phyloP scores from a whole-genome alignment of 345 rosid species.

The sweet orange (Citrus sinensis) region DNA sequence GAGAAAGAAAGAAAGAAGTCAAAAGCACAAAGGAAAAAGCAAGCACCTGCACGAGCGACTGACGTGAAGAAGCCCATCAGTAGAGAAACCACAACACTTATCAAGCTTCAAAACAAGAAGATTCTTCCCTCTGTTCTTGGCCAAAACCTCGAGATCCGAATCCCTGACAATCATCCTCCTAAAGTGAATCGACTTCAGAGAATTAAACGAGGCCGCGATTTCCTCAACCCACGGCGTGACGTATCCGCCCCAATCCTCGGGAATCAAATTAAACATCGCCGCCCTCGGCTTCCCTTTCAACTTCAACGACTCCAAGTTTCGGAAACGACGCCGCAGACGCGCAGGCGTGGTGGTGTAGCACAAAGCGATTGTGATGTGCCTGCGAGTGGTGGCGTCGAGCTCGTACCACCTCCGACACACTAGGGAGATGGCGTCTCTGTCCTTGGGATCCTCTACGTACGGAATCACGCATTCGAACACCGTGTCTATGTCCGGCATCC shows the following conservation, averaged over 20 bases:
- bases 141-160: conserved; percentile 67
- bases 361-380: conserved; percentile 77
- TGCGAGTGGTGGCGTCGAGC: conserved; percentile 70
- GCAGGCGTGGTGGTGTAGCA: conserved; percentile 79
- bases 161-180: conserved; percentile 82
- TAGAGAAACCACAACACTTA: conserved; percentile 84
- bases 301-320: conserved; percentile 67
- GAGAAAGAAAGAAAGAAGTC: background rate
- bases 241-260: conserved; percentile 93
- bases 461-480: conserved; percentile 65
- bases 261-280: conserved; percentile 91
- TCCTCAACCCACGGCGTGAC: conserved; percentile 73
- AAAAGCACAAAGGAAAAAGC: background rate
- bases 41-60: conserved; percentile 69
- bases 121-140: conserved; percentile 38
- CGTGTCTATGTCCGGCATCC: conserved; percentile 54
- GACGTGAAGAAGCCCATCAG: conserved; percentile 74
- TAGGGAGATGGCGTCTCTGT: conserved; percentile 72
- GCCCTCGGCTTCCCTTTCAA: conserved; percentile 91
- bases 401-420: conserved; percentile 78
- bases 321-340: conserved; percentile 56
- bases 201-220: conserved; percentile 43
- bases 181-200: conserved; percentile 70
- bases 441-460: conserved; percentile 60
- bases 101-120: conserved; percentile 71